Evolutionary conservation across 192 early-diverging fungal species (phyloP).

Genomic region (Podila horticola): DNA sequence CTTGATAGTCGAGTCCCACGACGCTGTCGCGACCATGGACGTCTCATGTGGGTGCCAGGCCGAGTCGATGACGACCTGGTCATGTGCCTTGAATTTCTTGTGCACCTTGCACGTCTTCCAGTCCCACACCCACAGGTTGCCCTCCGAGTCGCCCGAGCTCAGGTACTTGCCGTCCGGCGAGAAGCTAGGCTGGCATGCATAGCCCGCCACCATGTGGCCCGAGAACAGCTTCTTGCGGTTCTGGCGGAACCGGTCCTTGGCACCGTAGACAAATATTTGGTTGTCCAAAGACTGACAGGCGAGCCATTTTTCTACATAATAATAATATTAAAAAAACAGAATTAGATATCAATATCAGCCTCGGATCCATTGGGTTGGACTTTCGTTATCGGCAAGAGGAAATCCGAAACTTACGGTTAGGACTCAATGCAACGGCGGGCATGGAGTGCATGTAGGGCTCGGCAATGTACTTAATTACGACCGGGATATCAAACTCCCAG

Average conservation of each 20-base stretch:
- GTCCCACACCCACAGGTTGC: conserved; percentile 96
- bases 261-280: conserved; percentile 91
- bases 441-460: conserved; percentile 97
- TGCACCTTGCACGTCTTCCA: conserved; percentile 92
- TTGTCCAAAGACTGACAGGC: conserved; percentile 97
- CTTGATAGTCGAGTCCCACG: conserved; percentile 97
- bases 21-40: conserved; percentile 90
- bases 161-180: conserved; percentile 92
- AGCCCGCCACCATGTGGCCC: conserved; percentile 96
- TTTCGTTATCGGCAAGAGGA: conserved; percentile 2
- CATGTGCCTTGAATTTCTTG: conserved; percentile 92
- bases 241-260: conserved; percentile 84
- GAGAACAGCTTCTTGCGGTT: conserved; percentile 93
- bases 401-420: conserved; percentile 72
- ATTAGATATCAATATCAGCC: neutral
- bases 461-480: conserved; percentile 97
- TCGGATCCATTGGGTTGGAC: too few relatives aligned
- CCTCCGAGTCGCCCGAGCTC: conserved; percentile 92
- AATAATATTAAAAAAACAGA: conserved; percentile 3
- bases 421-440: conserved; percentile 91
- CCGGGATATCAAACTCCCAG: conserved; percentile 99
- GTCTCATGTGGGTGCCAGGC: conserved; percentile 98
- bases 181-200: conserved; percentile 94
- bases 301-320: conserved; percentile 95
- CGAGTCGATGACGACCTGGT: conserved; percentile 87